These are phyloP conservation scores for Neopestalotiopsis sp. DNA, from an alignment of 2,329 filamentous ascomycete genomes.

Conservation along the genomic window DNA sequence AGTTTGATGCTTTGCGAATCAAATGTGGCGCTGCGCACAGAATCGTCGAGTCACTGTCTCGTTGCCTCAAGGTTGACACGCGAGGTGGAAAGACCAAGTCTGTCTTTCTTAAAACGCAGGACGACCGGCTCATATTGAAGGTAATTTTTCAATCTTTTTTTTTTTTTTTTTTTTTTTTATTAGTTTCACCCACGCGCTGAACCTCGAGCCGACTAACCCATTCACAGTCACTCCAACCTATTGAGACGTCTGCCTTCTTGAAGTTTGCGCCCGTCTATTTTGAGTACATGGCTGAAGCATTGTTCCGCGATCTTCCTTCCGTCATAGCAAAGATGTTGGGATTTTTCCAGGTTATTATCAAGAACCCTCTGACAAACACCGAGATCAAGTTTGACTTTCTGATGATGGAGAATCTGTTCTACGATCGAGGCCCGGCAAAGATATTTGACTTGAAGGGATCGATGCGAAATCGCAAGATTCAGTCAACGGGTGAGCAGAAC, in stretches of 20 bases:
- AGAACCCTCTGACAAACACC: constrained; percentile 87
- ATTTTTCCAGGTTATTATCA: constrained; percentile 97
- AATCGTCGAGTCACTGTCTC: constrained; percentile 91
- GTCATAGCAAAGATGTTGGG: constrained; percentile 99
- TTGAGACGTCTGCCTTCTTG: constrained; percentile 93
- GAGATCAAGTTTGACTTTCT: constrained; percentile 95
- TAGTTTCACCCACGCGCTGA: too few relatives aligned
- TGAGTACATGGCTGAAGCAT: constrained; percentile 91
- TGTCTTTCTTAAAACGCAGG: constrained; percentile 93
- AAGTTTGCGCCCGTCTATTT: constrained; percentile 97
- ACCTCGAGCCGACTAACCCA: constrained; percentile 15
- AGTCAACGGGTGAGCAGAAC: constrained; percentile 93
- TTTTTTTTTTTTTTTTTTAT: constrained; percentile 70
- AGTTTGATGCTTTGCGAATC: constrained; percentile 90
- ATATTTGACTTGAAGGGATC: constrained; percentile 97
- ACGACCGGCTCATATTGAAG: constrained; percentile 92
- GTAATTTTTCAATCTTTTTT: constrained; percentile 48
- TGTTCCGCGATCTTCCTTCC: constrained; percentile 93
- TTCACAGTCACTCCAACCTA: constrained; percentile 77
- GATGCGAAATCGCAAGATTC: constrained; percentile 97
- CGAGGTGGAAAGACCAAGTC: constrained; percentile 98
- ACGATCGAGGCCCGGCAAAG: constrained; percentile 86
- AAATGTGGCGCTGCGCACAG: constrained; percentile 94
- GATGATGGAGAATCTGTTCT: constrained; percentile 98
- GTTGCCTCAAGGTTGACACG: constrained; percentile 97